These are phyloP conservation scores for Dactylis glomerata DNA, from an alignment of 176 grass and related monocot genomes.

Conservation along the genomic window DNA sequence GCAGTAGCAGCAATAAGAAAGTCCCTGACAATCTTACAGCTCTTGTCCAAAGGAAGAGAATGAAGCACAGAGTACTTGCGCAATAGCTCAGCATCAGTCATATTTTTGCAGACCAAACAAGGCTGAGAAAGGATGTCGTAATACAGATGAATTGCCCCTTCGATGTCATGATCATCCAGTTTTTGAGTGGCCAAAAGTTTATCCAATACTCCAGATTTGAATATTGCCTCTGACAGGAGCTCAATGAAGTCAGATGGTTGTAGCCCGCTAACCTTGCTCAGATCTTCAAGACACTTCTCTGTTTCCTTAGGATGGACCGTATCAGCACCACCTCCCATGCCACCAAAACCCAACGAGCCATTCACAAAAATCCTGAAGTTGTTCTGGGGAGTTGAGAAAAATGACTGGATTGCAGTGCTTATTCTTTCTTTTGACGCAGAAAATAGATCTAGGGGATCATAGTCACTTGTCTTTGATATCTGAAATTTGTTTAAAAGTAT, in stretches of 20 bases:
- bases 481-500: conserved; percentile 51
- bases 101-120: conserved; percentile 61
- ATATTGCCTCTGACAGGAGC: conserved; percentile 64
- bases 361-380: conserved; percentile 87
- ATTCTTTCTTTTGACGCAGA: conserved; percentile 88
- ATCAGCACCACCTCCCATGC: conserved; percentile 62
- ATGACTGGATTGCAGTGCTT: conserved; percentile 53
- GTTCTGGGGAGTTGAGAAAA: conserved; percentile 78
- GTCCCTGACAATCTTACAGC: conserved; percentile 65
- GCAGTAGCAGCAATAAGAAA: conserved; percentile 77
- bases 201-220: conserved; percentile 52
- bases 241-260: conserved; percentile 61
- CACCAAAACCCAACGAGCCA: conserved; percentile 73
- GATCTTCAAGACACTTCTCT: conserved; percentile 43
- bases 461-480: conserved; percentile 68
- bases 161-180: conserved; percentile 84
- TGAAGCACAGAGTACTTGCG: conserved; percentile 57
- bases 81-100: conserved; percentile 52
- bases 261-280: conserved; percentile 48
- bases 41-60: conserved; percentile 61
- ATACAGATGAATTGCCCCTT: conserved; percentile 90
- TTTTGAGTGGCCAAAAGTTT: conserved; percentile 74
- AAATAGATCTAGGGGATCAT: conserved; percentile 89
- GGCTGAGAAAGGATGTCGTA: conserved; percentile 70
- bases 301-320: conserved; percentile 40